Evolutionary conservation across 208 protist species (phyloP).

Genomic region (Crithidia acanthocephali): DNA sequence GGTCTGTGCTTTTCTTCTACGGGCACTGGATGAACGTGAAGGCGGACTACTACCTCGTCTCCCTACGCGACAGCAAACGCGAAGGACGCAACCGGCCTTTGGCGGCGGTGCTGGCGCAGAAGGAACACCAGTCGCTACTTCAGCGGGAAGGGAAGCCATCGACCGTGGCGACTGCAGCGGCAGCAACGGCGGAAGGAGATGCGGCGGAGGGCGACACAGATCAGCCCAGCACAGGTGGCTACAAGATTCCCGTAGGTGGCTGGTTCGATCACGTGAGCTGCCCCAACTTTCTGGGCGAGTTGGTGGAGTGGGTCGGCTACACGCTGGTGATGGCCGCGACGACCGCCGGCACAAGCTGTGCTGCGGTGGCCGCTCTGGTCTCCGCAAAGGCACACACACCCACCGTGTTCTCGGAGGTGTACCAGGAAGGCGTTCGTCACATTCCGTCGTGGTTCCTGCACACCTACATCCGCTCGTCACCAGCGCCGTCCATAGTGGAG

Average conservation of each 20-base stretch:
- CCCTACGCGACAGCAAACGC: conserved; percentile 25
- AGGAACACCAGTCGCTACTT: neutral
- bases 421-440: neutral
- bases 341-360: conserved; percentile 13
- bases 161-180: neutral
- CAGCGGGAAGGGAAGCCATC: neutral
- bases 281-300: conserved; percentile 82
- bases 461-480: neutral
- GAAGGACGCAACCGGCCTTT: neutral
- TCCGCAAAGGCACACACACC: neutral
- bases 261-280: conserved; percentile 80
- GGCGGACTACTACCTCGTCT: conserved; percentile 61
- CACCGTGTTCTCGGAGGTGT: neutral
- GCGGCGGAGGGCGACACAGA: neutral
- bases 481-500: neutral
- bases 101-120: neutral
- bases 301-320: conserved; percentile 81
- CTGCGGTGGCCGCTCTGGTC: neutral
- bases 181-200: neutral
- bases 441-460: neutral
- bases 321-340: conserved; percentile 50
- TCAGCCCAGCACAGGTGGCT: conserved; percentile 6
- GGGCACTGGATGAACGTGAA: conserved; percentile 59
- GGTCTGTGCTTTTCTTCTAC: conserved; percentile 46
- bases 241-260: conserved; percentile 62